Percentiles rank a stretch among this genome's conserved stretches.
These are phyloP conservation scores for Metschnikowia cerradonensis DNA, from an alignment of 805 yeast species.

Conservation along the genomic window DNA sequence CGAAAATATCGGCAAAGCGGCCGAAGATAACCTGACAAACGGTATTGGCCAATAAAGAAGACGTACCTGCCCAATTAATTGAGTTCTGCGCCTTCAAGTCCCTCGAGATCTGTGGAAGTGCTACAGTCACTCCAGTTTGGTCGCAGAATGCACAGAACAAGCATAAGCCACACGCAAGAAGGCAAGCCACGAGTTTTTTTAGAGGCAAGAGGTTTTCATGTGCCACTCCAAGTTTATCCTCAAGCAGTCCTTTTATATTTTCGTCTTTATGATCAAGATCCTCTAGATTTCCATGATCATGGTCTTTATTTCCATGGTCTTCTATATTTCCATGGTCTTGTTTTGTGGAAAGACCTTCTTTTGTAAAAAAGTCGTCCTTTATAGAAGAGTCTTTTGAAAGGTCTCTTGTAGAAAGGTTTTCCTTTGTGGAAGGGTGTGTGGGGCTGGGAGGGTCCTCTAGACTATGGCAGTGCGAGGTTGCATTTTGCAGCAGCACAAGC, in stretches of 20 bases:
- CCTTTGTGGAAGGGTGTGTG: neutral
- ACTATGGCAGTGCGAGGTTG: neutral
- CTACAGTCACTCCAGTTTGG: constrained; percentile 47
- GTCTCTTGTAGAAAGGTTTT: too few species aligned
- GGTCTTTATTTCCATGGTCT: too few species aligned
- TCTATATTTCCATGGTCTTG: too few species aligned
- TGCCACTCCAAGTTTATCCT: constrained; percentile 35
- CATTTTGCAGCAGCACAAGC: neutral
- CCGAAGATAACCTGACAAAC: constrained; percentile 77
- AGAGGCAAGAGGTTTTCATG: constrained; percentile 40
- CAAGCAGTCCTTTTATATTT: constrained; percentile 7
- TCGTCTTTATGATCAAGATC: too few species aligned
- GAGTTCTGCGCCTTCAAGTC: constrained; percentile 45
- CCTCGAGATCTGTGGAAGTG: constrained; percentile 45
- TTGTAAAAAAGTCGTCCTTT: too few species aligned
- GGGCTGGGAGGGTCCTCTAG: neutral
- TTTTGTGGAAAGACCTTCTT: too few species aligned
- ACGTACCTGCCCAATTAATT: constrained; percentile 70
- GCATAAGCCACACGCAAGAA: constrained; percentile 37
- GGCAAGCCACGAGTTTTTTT: constrained; percentile 34
- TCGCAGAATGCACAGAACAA: constrained; percentile 44
- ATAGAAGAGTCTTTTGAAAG: too few species aligned
- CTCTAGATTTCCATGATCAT: too few species aligned
- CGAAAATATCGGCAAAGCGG: constrained; percentile 61
- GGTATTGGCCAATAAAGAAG: constrained; percentile 63